These are phyloP conservation scores for Ichthyophonus hoferi DNA, from an alignment of 208 protist genomes.

Conservation along the genomic window DNA sequence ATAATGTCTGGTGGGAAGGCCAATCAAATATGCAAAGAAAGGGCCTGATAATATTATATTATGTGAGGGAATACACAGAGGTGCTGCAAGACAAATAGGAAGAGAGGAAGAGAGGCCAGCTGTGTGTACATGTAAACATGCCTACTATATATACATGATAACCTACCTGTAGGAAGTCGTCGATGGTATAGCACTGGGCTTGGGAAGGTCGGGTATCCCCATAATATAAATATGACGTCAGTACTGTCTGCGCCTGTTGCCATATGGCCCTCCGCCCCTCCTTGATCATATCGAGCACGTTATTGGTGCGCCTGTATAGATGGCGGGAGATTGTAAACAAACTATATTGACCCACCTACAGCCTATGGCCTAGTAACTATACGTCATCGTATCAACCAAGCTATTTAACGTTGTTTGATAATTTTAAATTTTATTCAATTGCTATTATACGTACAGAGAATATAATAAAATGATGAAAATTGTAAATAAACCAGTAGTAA, in stretches of 20 bases:
- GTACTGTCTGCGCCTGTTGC: neutral
- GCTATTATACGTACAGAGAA: too few relatives aligned
- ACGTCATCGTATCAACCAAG: too few relatives aligned
- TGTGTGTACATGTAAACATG: neutral
- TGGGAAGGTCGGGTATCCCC: neutral
- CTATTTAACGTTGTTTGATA: too few relatives aligned
- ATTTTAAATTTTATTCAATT: too few relatives aligned
- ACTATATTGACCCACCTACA: too few relatives aligned
- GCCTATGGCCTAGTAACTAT: too few relatives aligned
- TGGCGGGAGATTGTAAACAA: too few relatives aligned
- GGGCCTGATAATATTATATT: neutral
- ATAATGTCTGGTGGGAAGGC: neutral
- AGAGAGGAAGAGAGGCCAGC: neutral
- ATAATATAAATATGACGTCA: neutral
- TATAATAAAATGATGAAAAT: too few relatives aligned
- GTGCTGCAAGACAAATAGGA: too few relatives aligned
- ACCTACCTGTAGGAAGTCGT: neutral
- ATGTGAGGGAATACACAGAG: too few relatives aligned
- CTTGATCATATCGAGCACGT: neutral
- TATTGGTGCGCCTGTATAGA: too few relatives aligned
- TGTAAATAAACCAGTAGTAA: too few relatives aligned
- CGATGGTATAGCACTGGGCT: neutral
- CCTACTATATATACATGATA: neutral
- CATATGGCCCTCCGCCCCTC: neutral
- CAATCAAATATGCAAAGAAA: neutral